phyloP scores from a whole-genome alignment of 495 filamentous ascomycete species.

The Trichodelitschia bisporula region DNA sequence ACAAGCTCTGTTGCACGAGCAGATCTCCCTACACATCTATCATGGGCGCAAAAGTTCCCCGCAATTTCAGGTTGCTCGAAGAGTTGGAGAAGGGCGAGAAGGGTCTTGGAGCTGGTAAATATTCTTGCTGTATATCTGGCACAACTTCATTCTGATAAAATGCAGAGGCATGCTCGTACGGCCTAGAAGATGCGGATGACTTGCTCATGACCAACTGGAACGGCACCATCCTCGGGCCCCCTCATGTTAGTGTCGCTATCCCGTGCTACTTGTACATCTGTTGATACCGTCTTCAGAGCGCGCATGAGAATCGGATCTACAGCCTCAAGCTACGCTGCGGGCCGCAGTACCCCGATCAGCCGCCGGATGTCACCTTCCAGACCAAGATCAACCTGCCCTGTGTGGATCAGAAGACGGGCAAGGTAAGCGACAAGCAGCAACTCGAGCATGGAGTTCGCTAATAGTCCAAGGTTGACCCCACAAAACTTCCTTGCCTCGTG shows the following conservation, averaged over 20 bases:
- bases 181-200: slow-evolving; percentile 82
- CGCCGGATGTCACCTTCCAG: slow-evolving; percentile 72
- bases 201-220: slow-evolving; percentile 98
- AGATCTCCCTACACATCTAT: slow-evolving; percentile 6
- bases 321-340: slow-evolving; percentile 94
- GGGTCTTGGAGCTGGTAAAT: slow-evolving; percentile 71
- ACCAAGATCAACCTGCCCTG: slow-evolving; percentile 89
- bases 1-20: too few relatives aligned
- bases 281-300: slow-evolving; percentile 31
- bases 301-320: slow-evolving; percentile 96
- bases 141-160: background rate
- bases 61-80: slow-evolving; percentile 88
- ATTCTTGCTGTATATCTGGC: background rate
- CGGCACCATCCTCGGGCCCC: slow-evolving; percentile 86
- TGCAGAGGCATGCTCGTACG: slow-evolving; percentile 86
- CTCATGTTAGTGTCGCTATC: slow-evolving; percentile 41
- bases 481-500: slow-evolving; percentile 54
- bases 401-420: slow-evolving; percentile 54
- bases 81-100: slow-evolving; percentile 99
- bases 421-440: slow-evolving; percentile 20
- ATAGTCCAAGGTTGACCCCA: slow-evolving; percentile 48
- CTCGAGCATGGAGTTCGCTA: slow-evolving; percentile 4
- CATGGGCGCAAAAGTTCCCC: slow-evolving; percentile 68
- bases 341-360: slow-evolving; percentile 63
- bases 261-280: background rate